Evolutionary conservation across 805 yeast species (phyloP).

Genomic region (Cyberlindnera japonica): DNA sequence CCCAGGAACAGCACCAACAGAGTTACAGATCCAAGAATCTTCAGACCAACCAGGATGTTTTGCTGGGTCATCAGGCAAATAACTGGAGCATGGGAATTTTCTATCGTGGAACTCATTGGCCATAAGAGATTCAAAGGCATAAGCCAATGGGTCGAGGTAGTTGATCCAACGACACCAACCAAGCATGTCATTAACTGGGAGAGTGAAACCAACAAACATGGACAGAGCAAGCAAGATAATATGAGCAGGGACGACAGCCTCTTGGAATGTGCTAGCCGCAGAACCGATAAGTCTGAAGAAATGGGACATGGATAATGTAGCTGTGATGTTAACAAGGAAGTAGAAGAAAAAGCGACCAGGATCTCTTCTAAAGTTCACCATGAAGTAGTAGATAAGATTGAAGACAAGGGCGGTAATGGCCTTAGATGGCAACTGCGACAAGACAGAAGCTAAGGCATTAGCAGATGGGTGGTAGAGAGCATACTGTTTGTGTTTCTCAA

Average conservation of each 20-base stretch:
- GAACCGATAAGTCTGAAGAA: slow-evolving; percentile 54
- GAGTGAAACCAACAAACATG: slow-evolving; percentile 54
- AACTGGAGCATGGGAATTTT: slow-evolving; percentile 42
- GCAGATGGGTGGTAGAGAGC: slow-evolving; percentile 61
- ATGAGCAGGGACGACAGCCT: slow-evolving; percentile 59
- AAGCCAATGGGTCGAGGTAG: slow-evolving; percentile 55
- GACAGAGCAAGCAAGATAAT: slow-evolving; percentile 44
- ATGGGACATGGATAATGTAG: slow-evolving; percentile 55
- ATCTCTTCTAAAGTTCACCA: slow-evolving; percentile 48
- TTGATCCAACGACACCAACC: slow-evolving; percentile 69
- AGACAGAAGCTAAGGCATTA: slow-evolving; percentile 57
- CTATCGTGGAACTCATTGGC: slow-evolving; percentile 52
- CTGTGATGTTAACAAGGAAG: slow-evolving; percentile 37
- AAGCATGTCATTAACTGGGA: slow-evolving; percentile 52
- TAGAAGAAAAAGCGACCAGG: slow-evolving; percentile 57
- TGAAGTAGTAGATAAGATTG: slow-evolving; percentile 48
- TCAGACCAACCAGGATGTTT: slow-evolving; percentile 24
- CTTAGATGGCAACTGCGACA: slow-evolving; percentile 57
- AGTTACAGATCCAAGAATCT: slow-evolving; percentile 45
- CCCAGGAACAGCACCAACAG: slow-evolving; percentile 57
- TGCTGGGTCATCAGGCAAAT: slow-evolving; percentile 41
- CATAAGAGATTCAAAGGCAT: slow-evolving; percentile 55
- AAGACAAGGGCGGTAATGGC: slow-evolving; percentile 41
- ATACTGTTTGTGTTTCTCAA: slow-evolving; percentile 55
- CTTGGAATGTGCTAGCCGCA: slow-evolving; percentile 41